These are phyloP conservation scores for Yamadazyma siamensis DNA, from an alignment of 1,139 yeast species.

Conservation along the genomic window DNA sequence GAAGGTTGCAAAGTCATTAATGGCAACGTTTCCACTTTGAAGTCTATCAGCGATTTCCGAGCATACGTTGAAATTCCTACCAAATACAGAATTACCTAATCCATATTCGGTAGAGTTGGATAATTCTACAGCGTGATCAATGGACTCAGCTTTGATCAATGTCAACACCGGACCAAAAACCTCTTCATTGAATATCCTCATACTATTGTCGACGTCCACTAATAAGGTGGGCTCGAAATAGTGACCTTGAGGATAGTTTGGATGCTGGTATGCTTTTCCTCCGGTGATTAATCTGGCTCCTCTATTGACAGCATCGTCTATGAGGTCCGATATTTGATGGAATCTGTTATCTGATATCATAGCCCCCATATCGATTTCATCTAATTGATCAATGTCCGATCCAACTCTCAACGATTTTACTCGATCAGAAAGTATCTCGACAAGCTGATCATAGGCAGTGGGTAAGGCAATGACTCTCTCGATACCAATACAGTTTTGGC, in stretches of 20 bases:
- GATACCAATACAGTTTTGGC: constrained; percentile 96
- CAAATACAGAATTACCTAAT: constrained; percentile 87
- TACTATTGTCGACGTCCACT: constrained; percentile 71
- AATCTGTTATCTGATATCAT: constrained; percentile 80
- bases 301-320: constrained; percentile 67
- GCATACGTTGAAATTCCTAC: constrained; percentile 52
- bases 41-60: constrained; percentile 61
- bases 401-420: constrained; percentile 71
- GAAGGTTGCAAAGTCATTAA: constrained; percentile 94
- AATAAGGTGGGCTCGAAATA: constrained; percentile 87
- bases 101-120: constrained; percentile 91
- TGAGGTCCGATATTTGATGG: constrained; percentile 57
- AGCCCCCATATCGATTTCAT: constrained; percentile 94
- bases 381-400: constrained; percentile 85
- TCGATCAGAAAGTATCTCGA: constrained; percentile 52
- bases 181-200: constrained; percentile 83
- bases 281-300: constrained; percentile 85
- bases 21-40: constrained; percentile 87
- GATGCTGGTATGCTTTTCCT: constrained; percentile 76
- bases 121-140: constrained; percentile 68
- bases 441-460: constrained; percentile 59
- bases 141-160: constrained; percentile 64
- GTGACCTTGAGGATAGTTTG: constrained; percentile 93
- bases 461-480: constrained; percentile 85
- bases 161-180: constrained; percentile 91